These are phyloP conservation scores for Gonium pectorale DNA, from an alignment of 139 green algal species.

Conservation along the genomic window DNA sequence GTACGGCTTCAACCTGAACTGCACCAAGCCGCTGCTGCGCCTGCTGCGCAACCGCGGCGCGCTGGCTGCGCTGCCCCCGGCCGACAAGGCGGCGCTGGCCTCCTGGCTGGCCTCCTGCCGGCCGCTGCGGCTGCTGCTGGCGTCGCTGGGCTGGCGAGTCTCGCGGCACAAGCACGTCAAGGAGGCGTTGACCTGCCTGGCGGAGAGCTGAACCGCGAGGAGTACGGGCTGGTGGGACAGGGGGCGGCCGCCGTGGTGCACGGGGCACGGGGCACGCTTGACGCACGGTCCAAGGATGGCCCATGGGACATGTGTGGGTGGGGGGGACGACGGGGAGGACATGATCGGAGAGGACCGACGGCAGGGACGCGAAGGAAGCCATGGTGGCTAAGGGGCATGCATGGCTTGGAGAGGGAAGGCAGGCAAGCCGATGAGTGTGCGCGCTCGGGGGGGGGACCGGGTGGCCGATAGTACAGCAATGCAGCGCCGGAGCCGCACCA, in stretches of 20 bases:
- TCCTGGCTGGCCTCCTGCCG: neutral
- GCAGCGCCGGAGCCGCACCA: too few species aligned
- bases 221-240: slow-evolving; percentile 45
- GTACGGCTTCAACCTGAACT: slow-evolving; percentile 68
- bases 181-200: slow-evolving; percentile 69
- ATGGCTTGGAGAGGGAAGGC: too few species aligned
- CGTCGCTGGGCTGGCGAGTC: neutral
- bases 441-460: too few species aligned
- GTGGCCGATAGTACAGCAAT: too few species aligned
- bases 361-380: too few species aligned
- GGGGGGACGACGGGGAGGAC: too few species aligned
- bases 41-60: slow-evolving; percentile 69
- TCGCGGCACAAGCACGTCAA: slow-evolving; percentile 67
- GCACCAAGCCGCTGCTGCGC: slow-evolving; percentile 63
- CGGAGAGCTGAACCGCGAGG: slow-evolving; percentile 62
- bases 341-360: too few species aligned
- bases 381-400: too few species aligned
- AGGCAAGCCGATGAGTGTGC: too few species aligned
- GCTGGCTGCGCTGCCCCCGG: slow-evolving; percentile 41
- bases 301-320: too few species aligned
- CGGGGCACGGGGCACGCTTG: too few species aligned
- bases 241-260: neutral
- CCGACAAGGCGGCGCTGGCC: slow-evolving; percentile 2
- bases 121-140: neutral
- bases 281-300: too few species aligned